phyloP scores from a whole-genome alignment of 1,284 basidiomycete genomes.

The Athelia psychrophila region DNA sequence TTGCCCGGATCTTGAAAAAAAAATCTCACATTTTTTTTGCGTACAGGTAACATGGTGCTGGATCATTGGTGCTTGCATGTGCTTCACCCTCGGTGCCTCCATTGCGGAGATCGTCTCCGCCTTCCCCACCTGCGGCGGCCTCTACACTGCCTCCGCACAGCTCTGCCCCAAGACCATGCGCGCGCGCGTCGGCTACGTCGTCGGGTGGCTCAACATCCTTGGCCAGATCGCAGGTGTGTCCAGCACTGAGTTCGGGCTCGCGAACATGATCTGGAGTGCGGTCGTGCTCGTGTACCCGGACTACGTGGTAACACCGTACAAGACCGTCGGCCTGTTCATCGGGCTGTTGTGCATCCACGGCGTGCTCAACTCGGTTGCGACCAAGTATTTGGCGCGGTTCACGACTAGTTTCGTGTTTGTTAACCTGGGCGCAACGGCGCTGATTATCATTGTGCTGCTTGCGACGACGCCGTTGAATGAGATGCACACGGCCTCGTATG shows the following conservation, averaged over 20 bases:
- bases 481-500: constrained; percentile 79
- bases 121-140: constrained; percentile 81
- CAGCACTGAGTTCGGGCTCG: constrained; percentile 87
- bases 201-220: constrained; percentile 87
- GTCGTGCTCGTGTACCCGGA: constrained; percentile 54
- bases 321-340: constrained; percentile 81
- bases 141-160: constrained; percentile 76
- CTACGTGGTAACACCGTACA: constrained; percentile 51
- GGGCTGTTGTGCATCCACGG: neutral
- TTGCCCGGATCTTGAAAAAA: neutral
- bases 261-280: constrained; percentile 87
- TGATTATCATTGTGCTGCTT: constrained; percentile 84
- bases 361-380: constrained; percentile 72
- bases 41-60: constrained; percentile 76
- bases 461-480: constrained; percentile 74
- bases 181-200: constrained; percentile 68
- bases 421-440: constrained; percentile 77
- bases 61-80: constrained; percentile 75
- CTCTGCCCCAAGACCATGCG: constrained; percentile 68
- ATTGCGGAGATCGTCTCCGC: constrained; percentile 81
- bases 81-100: constrained; percentile 72
- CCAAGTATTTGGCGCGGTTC: constrained; percentile 75
- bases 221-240: constrained; percentile 79
- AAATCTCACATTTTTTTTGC: neutral
- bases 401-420: constrained; percentile 86